Conservation (phyloP, 495 filamentous ascomycete species). For the Achaetomiella virescens region DNA sequence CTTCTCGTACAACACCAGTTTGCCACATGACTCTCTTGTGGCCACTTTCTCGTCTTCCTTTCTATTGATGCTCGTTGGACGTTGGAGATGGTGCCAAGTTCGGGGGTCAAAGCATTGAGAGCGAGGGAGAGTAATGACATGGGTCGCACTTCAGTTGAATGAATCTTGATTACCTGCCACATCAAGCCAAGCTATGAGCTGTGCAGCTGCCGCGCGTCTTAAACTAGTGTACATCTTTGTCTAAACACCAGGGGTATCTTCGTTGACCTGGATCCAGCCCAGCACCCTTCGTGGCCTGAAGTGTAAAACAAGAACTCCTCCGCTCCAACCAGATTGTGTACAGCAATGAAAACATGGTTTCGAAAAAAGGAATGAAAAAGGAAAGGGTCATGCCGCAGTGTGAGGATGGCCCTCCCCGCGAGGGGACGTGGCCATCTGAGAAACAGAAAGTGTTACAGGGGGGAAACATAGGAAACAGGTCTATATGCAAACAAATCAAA, state of each 20-base stretch:
- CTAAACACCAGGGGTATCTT: slow-evolving; percentile 43
- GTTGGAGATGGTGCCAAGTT: neutral
- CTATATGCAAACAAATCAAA: slow-evolving; percentile 37
- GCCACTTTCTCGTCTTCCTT: neutral
- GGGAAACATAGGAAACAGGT: slow-evolving; percentile 32
- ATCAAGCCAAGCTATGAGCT: slow-evolving; percentile 18
- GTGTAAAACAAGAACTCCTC: slow-evolving; percentile 20
- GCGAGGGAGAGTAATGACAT: neutral
- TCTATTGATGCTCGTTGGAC: neutral
- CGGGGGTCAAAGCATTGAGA: neutral
- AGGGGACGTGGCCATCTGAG: slow-evolving; percentile 15
- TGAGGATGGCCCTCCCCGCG: slow-evolving; percentile 27
- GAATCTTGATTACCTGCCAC: neutral
- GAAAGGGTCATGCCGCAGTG: slow-evolving; percentile 15
- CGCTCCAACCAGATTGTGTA: slow-evolving; percentile 25
- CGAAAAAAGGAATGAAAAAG: slow-evolving; percentile 17
- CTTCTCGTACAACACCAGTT: neutral
- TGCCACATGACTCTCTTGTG: neutral
- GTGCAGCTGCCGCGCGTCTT: slow-evolving; percentile 41
- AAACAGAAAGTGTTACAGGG: slow-evolving; percentile 9
- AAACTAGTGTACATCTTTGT: slow-evolving; percentile 38
- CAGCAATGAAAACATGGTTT: slow-evolving; percentile 18
- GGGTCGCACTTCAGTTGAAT: neutral
- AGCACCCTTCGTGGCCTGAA: slow-evolving; percentile 30
- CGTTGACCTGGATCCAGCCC: slow-evolving; percentile 45